These are phyloP conservation scores for Fraxinus xanthoxyloides DNA, from an alignment of 305 asterid genomes.

Conservation along the genomic window DNA sequence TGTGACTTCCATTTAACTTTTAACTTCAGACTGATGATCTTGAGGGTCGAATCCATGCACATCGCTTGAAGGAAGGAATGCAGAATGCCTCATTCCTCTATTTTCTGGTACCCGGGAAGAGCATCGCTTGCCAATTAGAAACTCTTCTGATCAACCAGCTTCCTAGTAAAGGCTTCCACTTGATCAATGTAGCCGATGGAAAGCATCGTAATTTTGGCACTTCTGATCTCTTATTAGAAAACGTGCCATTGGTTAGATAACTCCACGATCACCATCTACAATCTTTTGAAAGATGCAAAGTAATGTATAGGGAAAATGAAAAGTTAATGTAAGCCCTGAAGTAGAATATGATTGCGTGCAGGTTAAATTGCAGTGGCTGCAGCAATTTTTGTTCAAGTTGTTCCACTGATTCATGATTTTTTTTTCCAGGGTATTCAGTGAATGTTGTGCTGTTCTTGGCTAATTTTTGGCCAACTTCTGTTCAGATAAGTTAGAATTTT, in stretches of 20 bases:
- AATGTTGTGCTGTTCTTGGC: background rate
- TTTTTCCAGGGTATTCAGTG: background rate
- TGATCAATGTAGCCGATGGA: conserved; percentile 81
- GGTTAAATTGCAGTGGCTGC: conserved; percentile 32
- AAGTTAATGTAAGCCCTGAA: conserved; percentile 9
- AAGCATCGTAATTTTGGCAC: conserved; percentile 92
- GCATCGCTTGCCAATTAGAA: conserved; percentile 87
- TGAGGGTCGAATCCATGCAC: conserved; percentile 76
- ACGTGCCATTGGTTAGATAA: conserved; percentile 45
- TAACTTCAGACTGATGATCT: conserved; percentile 77
- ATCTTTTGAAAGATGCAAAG: background rate
- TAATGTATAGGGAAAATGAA: conserved; percentile 21
- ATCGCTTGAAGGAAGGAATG: conserved; percentile 77
- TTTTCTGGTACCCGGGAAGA: conserved; percentile 78
- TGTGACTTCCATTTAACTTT: background rate
- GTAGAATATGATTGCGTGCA: background rate
- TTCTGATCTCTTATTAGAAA: conserved; percentile 39
- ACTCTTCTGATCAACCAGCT: conserved; percentile 94
- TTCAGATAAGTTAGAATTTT: background rate
- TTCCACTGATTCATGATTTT: conserved; percentile 17
- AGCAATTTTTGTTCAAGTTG: conserved; percentile 58
- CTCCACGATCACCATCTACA: background rate
- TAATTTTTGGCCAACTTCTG: conserved; percentile 3
- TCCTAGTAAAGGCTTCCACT: conserved; percentile 58
- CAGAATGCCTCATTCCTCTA: conserved; percentile 65